Conservation (phyloP, 257 asterid species). For the Apocynum venetum region DNA sequence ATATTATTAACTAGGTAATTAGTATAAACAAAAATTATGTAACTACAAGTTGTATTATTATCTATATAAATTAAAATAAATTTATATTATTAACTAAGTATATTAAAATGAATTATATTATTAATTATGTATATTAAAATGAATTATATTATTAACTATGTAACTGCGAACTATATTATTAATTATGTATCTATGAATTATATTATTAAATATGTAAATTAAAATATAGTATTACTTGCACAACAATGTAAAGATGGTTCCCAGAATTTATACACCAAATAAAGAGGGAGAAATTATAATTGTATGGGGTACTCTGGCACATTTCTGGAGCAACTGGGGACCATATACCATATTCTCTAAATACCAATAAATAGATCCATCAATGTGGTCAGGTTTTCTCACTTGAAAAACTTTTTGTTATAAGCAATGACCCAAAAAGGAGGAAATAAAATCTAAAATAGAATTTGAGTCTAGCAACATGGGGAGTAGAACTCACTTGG, state of each 20-base stretch:
- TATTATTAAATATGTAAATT: background rate
- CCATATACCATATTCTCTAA: background rate
- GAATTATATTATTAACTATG: no score
- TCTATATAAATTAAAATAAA: no score
- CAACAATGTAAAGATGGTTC: background rate
- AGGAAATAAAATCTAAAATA: background rate
- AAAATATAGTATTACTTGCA: background rate
- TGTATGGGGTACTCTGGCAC: background rate
- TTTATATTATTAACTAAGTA: no score
- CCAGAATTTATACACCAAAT: background rate
- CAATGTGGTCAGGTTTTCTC: background rate
- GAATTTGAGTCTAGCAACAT: background rate
- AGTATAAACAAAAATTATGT: no score
- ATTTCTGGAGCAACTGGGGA: background rate
- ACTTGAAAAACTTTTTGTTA: background rate
- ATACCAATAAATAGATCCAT: background rate
- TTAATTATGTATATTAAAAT: no score
- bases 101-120: no score
- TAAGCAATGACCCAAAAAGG: background rate
- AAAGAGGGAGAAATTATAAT: background rate
- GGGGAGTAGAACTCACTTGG: conserved; percentile 6
- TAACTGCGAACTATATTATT: no score
- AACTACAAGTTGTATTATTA: no score
- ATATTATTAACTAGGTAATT: no score
- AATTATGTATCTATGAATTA: no score